These are phyloP conservation scores for Plasmopara halstedii DNA, from an alignment of 352 stramenopile species.

Conservation along the genomic window DNA sequence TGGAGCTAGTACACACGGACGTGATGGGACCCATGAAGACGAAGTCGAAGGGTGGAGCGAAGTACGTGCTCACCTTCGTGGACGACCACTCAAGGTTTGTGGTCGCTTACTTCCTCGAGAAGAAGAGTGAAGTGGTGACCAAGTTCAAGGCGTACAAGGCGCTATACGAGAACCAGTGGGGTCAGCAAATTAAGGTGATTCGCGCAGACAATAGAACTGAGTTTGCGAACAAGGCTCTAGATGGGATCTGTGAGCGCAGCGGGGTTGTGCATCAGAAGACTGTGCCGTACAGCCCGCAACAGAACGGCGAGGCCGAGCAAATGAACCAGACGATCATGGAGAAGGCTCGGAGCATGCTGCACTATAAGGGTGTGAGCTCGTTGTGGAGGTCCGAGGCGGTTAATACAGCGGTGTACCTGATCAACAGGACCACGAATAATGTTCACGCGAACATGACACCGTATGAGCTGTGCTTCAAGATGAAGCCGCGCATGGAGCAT, in stretches of 20 bases:
- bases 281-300: no score
- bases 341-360: no score
- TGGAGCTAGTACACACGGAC: slow-evolving; percentile 5
- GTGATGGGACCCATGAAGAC: slow-evolving; percentile 15
- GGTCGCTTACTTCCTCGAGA: background rate
- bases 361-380: no score
- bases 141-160: no score
- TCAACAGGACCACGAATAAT: background rate
- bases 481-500: background rate
- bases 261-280: no score
- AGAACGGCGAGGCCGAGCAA: no score
- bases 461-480: background rate
- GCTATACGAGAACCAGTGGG: slow-evolving; percentile 9
- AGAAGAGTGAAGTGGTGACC: no score
- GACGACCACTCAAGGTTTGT: background rate
- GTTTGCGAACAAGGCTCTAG: slow-evolving; percentile 11
- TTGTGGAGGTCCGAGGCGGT: no score
- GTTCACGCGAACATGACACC: no score
- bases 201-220: slow-evolving; percentile 24
- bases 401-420: background rate
- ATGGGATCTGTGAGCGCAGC: no score
- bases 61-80: background rate
- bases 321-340: no score
- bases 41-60: background rate
- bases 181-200: slow-evolving; percentile 13